Base-by-base conservation (phyloP, 805 yeast genomes). In the Allodekkera sacchari region DNA sequence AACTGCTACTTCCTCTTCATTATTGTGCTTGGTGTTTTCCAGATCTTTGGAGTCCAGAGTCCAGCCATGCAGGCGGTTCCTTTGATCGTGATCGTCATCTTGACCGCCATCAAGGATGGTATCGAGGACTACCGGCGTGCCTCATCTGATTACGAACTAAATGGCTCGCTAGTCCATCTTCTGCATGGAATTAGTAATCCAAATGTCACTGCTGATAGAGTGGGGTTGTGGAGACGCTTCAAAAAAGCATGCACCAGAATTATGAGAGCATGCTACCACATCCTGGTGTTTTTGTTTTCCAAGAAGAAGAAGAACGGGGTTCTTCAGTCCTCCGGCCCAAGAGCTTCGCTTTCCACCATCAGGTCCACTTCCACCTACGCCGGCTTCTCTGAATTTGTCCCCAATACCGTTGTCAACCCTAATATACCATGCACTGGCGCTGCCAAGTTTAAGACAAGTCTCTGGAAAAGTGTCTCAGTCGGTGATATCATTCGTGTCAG, bases 1-100 rank as follows among this genome's bases (percentile, higher is more conserved):
- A 74, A 74, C 49, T 44, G 60, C n/a, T 74, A 74, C 48, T 74
- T 74, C 59, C 57, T 74, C 42, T 42, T 71, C 13, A 57, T 73
- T 45, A 67, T 69, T 35, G 71, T 74, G 20, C 52, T 74, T 40
- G 79, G 80, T 27, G 71, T 68, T 19, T 77, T 78, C 53, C 64
- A 74, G 39, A 72, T 82, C 28, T 82, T 82, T 50, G 94, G 94
- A 28, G 87, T 79, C 14, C 65, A 71, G 20, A 64, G 64, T 37
- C 87, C 92, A 1, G 89, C 75, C 2, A 60, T 82, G 47, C 79
- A 82, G 14, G 83, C 87, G 3, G 88, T 81, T 21, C 94, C 94
- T 3, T 69, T 82, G 50, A 78, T 81, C 52, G 88, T 82, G 34
- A 81, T 82, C 61, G 87, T 82, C 13, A 63, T 66, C 33, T 61